A percentile compares a stretch with the other conserved stretches of the same genome.
Conservation (phyloP, 345 rosid species). For the Eucalyptus sp. region DNA sequence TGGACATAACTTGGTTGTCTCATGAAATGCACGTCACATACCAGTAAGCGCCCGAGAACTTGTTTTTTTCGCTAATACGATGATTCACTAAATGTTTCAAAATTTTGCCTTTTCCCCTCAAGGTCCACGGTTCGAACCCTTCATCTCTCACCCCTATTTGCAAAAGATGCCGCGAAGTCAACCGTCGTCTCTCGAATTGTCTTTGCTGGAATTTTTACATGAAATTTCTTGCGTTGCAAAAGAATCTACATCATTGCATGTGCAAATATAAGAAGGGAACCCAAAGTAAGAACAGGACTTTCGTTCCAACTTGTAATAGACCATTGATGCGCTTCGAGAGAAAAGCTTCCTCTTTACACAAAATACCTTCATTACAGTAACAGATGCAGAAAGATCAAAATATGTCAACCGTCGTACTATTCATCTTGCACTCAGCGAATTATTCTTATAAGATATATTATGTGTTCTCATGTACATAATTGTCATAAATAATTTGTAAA, state of each 20-base stretch:
- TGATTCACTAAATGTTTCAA: not conserved
- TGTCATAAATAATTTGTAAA: not conserved
- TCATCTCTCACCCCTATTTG: not conserved
- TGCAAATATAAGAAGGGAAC: not conserved
- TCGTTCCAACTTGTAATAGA: not conserved
- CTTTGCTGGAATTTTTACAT: not conserved
- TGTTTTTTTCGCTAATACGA: not conserved
- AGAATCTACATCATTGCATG: not conserved
- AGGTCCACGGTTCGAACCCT: fast-evolving
- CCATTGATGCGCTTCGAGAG: not conserved
- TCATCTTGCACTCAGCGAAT: not conserved
- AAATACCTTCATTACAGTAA: not conserved
- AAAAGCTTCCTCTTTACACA: not conserved
- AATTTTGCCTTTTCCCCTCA: not conserved
- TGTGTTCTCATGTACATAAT: not conserved
- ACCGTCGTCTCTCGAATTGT: not conserved
- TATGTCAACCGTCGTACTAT: not conserved
- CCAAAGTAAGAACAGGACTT: not conserved
- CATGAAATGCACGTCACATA: not conserved
- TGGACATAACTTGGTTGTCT: not conserved
- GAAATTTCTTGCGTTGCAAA: not conserved
- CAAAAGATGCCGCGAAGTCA: not conserved
- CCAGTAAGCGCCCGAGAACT: fast-evolving
- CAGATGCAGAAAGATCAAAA: not conserved
- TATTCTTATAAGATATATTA: not conserved